A percentile compares a stretch with the other conserved stretches of the same genome.
These are phyloP conservation scores for Zoysia japonica DNA, from an alignment of 176 grass and related monocot species.

Conservation along the genomic window DNA sequence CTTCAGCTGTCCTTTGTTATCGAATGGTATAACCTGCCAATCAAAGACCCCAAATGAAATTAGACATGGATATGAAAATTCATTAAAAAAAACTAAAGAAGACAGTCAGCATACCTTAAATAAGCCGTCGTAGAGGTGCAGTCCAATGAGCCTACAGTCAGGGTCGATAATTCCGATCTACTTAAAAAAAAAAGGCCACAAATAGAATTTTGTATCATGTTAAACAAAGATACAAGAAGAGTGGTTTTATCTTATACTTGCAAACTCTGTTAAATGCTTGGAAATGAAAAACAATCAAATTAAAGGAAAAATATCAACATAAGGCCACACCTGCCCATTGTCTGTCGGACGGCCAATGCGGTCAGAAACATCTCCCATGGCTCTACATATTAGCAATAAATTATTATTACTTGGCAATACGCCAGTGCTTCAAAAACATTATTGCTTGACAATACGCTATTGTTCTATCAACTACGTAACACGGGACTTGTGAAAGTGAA, in stretches of 20 bases:
- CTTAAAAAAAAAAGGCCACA: conserved; percentile 13
- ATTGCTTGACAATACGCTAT: conserved; percentile 2
- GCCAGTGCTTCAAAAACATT: background rate
- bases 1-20: conserved; percentile 98
- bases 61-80: background rate
- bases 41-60: conserved; percentile 21
- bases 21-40: conserved; percentile 95
- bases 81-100: conserved; percentile 7
- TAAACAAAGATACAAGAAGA: conserved; percentile 1
- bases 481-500: conserved; percentile 10
- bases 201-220: background rate
- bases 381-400: conserved; percentile 58
- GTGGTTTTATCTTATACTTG: background rate
- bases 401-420: background rate
- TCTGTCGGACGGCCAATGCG: conserved; percentile 97
- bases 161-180: conserved; percentile 98
- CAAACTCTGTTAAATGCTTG: background rate
- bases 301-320: background rate
- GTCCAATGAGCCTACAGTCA: conserved; percentile 90
- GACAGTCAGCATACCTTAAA: conserved; percentile 68
- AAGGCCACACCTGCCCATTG: conserved; percentile 75
- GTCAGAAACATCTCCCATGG: conserved; percentile 99
- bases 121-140: conserved; percentile 94
- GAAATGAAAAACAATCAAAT: conserved; percentile 7
- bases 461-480: conserved; percentile 4